phyloP scores from a whole-genome alignment of 495 filamentous ascomycete genomes.

The Podospora anserina region DNA sequence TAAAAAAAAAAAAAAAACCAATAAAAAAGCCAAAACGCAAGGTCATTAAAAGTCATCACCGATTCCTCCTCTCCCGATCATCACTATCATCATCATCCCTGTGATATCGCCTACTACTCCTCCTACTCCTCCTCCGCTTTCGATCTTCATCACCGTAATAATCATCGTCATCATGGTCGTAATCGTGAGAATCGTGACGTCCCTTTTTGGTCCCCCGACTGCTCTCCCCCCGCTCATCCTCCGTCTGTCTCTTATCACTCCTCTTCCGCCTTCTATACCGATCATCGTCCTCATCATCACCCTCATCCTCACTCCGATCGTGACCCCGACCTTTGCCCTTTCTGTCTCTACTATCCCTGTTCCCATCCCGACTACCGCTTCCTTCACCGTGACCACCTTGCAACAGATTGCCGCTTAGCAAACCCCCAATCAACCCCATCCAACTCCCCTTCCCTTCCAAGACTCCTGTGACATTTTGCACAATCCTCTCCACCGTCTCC shows the following conservation, averaged over 20 bases:
- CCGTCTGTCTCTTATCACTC: background rate
- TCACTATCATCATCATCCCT: background rate
- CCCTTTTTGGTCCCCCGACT: constrained; percentile 19
- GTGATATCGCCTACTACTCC: background rate
- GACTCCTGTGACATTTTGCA: constrained; percentile 33
- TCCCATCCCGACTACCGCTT: constrained; percentile 6
- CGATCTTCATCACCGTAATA: constrained; percentile 21
- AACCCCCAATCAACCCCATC: constrained; percentile 29
- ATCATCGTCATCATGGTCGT: constrained; percentile 19
- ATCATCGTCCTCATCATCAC: constrained; percentile 5
- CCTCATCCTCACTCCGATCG: constrained; percentile 4
- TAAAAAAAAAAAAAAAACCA: constrained; percentile 13
- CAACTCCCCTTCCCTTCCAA: constrained; percentile 31
- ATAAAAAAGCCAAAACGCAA: constrained; percentile 15
- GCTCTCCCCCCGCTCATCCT: constrained; percentile 15
- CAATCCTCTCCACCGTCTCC: constrained; percentile 33
- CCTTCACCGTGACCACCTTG: constrained; percentile 10
- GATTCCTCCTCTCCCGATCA: constrained; percentile 6
- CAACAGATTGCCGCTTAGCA: constrained; percentile 29
- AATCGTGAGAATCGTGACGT: constrained; percentile 17
- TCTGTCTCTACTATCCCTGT: constrained; percentile 7
- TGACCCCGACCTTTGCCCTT: background rate
- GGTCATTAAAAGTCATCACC: constrained; percentile 21
- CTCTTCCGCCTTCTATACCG: constrained; percentile 3
- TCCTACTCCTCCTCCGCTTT: constrained; percentile 18